Percentiles rank a stretch among this genome's conserved stretches.
These are phyloP conservation scores for Starmerella cellae DNA, from an alignment of 805 yeast species.

Conservation along the genomic window DNA sequence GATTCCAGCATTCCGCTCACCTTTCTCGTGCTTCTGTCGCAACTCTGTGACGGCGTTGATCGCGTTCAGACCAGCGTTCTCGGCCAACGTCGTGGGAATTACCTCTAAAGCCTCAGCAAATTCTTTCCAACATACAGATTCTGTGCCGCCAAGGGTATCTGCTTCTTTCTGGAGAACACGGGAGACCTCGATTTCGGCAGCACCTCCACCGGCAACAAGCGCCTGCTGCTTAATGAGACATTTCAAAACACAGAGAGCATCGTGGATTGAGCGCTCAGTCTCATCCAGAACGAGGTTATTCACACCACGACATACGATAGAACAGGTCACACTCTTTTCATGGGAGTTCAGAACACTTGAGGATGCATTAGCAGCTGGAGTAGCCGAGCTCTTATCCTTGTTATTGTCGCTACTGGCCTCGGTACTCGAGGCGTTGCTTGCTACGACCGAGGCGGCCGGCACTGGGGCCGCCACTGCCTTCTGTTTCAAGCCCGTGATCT, in stretches of 20 bases:
- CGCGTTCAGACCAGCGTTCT: constrained; percentile 87
- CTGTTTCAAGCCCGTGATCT: constrained; percentile 52
- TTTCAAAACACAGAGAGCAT: constrained; percentile 86
- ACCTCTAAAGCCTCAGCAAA: constrained; percentile 86
- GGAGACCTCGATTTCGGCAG: constrained; percentile 87
- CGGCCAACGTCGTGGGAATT: constrained; percentile 87
- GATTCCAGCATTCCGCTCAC: constrained; percentile 89
- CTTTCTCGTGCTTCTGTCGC: constrained; percentile 79
- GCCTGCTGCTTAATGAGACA: constrained; percentile 81
- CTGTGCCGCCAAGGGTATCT: constrained; percentile 58
- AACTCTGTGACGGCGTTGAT: constrained; percentile 84
- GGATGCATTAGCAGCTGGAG: constrained; percentile 31
- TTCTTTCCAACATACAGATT: constrained; percentile 82
- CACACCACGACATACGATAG: constrained; percentile 91
- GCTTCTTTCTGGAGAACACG: constrained; percentile 61
- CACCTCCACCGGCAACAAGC: constrained; percentile 96
- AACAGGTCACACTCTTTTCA: constrained; percentile 24
- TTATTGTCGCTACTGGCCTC: constrained; percentile 17
- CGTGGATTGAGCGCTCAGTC: constrained; percentile 93
- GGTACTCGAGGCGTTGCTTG: constrained; percentile 6
- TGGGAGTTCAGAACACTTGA: constrained; percentile 29
- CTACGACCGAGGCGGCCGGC: constrained; percentile 25
- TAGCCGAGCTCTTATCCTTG: constrained; percentile 15
- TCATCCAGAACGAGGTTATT: constrained; percentile 83
- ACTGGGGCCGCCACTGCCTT: constrained; percentile 35